A percentile compares a stretch with the other conserved stretches of the same genome.
phyloP scores from a whole-genome alignment of 305 asterid genomes.

The Rubia balearica region DNA sequence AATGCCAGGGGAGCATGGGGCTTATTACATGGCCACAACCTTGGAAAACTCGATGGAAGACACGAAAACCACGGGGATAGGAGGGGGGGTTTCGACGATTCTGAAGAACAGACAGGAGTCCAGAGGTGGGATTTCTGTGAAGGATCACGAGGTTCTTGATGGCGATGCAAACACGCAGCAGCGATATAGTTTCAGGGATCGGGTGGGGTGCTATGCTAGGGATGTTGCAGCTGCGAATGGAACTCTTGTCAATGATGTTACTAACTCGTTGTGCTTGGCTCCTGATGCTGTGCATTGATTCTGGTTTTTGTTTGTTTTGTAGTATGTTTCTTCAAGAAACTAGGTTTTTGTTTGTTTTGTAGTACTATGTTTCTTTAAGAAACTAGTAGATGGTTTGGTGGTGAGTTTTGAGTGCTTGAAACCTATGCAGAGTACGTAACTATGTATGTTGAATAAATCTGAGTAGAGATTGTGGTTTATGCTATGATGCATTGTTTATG shows the following conservation, averaged over 20 bases:
- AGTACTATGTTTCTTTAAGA: too few relatives aligned
- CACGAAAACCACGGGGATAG: slow-evolving; percentile 28
- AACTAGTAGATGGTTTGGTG: too few relatives aligned
- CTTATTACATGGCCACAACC: slow-evolving; percentile 28
- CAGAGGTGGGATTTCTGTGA: slow-evolving; percentile 57
- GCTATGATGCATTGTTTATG: too few relatives aligned
- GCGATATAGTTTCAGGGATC: slow-evolving; percentile 31
- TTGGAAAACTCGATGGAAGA: slow-evolving; percentile 38
- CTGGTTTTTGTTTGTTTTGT: not conserved
- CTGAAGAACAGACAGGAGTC: slow-evolving; percentile 35
- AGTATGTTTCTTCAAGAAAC: not conserved
- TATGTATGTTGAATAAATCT: too few relatives aligned
- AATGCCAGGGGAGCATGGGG: slow-evolving; percentile 22
- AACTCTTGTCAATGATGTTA: slow-evolving; percentile 23
- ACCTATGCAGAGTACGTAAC: too few relatives aligned
- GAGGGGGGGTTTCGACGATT: slow-evolving; percentile 21
- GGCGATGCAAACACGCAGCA: slow-evolving; percentile 46
- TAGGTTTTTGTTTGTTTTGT: not conserved
- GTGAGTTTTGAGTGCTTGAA: too few relatives aligned
- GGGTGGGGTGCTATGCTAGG: slow-evolving; percentile 39
- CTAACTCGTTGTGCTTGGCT: slow-evolving; percentile 30
- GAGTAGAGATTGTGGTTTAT: too few relatives aligned
- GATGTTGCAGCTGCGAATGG: slow-evolving; percentile 38
- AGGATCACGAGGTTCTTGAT: slow-evolving; percentile 44
- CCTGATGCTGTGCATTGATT: slow-evolving; percentile 2